Percentiles rank a stretch among this genome's conserved stretches.
These are phyloP conservation scores for Cyberlindnera lachancei DNA, from an alignment of 805 yeast genomes.

Conservation along the genomic window DNA sequence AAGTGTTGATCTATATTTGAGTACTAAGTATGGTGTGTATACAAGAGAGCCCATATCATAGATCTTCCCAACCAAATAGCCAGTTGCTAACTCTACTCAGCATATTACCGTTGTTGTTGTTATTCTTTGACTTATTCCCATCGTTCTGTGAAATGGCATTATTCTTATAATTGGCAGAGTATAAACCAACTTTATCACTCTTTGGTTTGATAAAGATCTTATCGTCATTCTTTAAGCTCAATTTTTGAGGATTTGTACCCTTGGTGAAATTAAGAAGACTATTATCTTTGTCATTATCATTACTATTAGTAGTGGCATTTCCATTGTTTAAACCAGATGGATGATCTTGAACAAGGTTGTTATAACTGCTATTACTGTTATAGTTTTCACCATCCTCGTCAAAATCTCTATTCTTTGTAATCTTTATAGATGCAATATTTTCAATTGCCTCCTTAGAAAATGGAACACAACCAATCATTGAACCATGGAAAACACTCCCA, in stretches of 20 bases:
- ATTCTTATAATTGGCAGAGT: constrained; percentile 20
- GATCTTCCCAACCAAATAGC: constrained; percentile 50
- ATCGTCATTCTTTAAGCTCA: constrained; percentile 36
- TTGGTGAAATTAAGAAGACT: constrained; percentile 8
- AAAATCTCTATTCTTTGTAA: constrained; percentile 38
- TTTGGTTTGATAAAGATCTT: constrained; percentile 27
- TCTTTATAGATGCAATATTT: constrained; percentile 40
- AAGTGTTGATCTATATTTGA: no score
- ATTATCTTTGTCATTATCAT: constrained; percentile 9
- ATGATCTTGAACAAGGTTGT: no score
- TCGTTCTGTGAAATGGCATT: no score
- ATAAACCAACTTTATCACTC: constrained; percentile 18
- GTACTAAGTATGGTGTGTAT: no score
- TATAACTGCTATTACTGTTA: constrained; percentile 7
- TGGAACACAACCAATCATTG: constrained; percentile 61
- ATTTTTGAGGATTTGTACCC: constrained; percentile 16
- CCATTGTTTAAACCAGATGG: no score
- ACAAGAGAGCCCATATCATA: no score
- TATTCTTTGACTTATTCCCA: no score
- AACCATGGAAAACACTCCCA: constrained; percentile 63
- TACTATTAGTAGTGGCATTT: constrained; percentile 10
- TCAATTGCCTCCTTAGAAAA: constrained; percentile 55
- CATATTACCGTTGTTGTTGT: constrained; percentile 6
- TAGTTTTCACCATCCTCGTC: constrained; percentile 29
- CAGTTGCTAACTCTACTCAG: constrained; percentile 34